Evolutionary conservation across 352 stramenopile species (phyloP).

Genomic region (Phytophthora chlamydospora): DNA sequence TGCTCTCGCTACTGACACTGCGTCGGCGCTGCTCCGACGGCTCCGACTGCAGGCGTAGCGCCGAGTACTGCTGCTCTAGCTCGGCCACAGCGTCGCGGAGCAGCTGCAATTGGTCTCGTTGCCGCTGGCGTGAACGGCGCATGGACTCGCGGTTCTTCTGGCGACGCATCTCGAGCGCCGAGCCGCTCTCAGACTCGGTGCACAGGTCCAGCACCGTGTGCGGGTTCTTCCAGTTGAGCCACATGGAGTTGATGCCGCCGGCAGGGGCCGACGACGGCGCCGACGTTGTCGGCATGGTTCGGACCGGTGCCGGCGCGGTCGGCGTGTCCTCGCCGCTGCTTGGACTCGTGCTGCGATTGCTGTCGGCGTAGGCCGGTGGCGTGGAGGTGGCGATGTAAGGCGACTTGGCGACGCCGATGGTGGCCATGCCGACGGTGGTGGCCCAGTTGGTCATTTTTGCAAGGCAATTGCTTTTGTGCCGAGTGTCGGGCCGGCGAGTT

Average conservation of each 20-base stretch:
- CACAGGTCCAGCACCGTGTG: conserved; percentile 39
- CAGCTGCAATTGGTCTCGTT: conserved; percentile 50
- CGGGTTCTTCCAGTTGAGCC: conserved; percentile 50
- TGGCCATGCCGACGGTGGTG: not conserved
- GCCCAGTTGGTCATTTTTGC: conserved; percentile 4
- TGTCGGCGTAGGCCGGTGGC: conserved; percentile 5
- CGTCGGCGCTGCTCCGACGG: not conserved
- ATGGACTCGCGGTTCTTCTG: conserved; percentile 70
- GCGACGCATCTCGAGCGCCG: conserved; percentile 44
- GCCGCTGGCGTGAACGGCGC: conserved; percentile 54
- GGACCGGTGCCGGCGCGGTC: not conserved
- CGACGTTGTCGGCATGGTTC: not conserved
- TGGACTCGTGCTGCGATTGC: conserved; percentile 25
- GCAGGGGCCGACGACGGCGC: not conserved
- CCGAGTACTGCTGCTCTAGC: conserved; percentile 52
- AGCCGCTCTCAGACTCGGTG: conserved; percentile 37
- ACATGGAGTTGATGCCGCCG: conserved; percentile 38
- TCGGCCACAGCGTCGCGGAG: conserved; percentile 44
- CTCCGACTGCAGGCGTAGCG: conserved; percentile 40
- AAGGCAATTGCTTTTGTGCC: conserved; percentile 5
- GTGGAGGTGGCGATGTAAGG: not conserved
- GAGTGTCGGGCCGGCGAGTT: conserved; percentile 24
- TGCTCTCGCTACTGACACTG: not conserved
- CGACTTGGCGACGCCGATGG: not conserved
- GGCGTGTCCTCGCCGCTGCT: conserved; percentile 39